phyloP scores from a whole-genome alignment of 768 basidiomycete genomes.

The Boletus subcaerulescens region DNA sequence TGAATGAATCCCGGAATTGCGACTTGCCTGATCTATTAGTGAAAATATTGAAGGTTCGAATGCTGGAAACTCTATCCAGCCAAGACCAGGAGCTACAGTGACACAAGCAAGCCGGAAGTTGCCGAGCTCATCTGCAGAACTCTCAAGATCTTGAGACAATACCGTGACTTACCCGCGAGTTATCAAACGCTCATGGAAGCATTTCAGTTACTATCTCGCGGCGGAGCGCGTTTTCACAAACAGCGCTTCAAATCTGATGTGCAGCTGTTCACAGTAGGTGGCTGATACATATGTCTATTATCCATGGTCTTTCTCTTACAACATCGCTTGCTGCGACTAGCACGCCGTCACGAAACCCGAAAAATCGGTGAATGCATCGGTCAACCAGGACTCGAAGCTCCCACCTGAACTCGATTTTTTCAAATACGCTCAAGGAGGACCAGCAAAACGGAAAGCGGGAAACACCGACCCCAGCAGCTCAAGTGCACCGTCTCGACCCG shows the following conservation, averaged over 20 bases:
- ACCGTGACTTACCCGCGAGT: no score
- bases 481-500: conserved; percentile 6
- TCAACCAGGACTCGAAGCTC: conserved; percentile 45
- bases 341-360: conserved; percentile 21
- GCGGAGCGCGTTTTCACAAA: conserved; percentile 82
- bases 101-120: conserved; percentile 4
- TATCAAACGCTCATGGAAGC: conserved; percentile 59
- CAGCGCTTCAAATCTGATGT: conserved; percentile 66
- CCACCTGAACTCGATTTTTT: conserved; percentile 89
- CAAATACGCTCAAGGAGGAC: conserved; percentile 66
- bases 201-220: conserved; percentile 86
- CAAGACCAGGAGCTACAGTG: no score
- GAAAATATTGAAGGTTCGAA: no score
- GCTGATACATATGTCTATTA: not conserved
- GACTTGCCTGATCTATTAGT: no score
- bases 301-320: not conserved
- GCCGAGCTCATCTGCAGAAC: conserved; percentile 1
- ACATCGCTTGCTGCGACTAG: conserved; percentile 15
- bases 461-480: conserved; percentile 14
- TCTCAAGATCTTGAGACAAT: no score
- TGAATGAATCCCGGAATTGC: no score
- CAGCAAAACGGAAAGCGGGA: conserved; percentile 50
- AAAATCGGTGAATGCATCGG: conserved; percentile 22
- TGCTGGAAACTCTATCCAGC: no score
- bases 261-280: conserved; percentile 61